These are phyloP conservation scores for Coniophora puteana DNA, from an alignment of 1,284 basidiomycete genomes.

Conservation along the genomic window DNA sequence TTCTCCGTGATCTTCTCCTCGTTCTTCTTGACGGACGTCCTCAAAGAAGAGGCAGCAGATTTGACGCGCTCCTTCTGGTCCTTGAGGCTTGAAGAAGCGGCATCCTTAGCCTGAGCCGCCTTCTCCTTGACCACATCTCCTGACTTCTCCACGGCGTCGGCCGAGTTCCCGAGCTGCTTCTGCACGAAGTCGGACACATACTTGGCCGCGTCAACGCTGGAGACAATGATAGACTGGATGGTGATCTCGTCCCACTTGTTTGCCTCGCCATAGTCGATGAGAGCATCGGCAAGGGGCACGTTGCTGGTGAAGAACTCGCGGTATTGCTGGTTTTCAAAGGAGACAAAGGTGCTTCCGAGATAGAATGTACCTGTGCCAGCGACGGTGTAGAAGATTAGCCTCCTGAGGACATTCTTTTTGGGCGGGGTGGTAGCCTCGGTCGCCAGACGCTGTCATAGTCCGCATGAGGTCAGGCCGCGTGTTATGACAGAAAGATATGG, in stretches of 20 bases:
- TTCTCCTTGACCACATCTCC: slow-evolving; percentile 39
- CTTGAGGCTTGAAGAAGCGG: slow-evolving; percentile 27
- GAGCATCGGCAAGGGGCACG: slow-evolving; percentile 71
- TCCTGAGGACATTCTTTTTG: slow-evolving; percentile 50
- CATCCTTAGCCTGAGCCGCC: slow-evolving; percentile 31
- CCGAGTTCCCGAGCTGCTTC: slow-evolving; percentile 34
- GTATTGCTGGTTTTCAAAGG: slow-evolving; percentile 71
- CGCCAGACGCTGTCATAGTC: slow-evolving; percentile 49
- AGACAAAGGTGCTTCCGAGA: slow-evolving; percentile 69
- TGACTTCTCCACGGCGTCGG: slow-evolving; percentile 33
- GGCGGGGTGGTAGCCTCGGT: slow-evolving; percentile 37
- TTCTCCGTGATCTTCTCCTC: slow-evolving; percentile 36
- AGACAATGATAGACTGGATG: slow-evolving; percentile 53
- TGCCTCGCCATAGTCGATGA: slow-evolving; percentile 80
- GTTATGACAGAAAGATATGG: no score
- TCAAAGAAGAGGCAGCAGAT: slow-evolving; percentile 42
- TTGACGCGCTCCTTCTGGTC: slow-evolving; percentile 47
- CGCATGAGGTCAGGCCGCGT: no score
- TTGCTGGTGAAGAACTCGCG: slow-evolving; percentile 79
- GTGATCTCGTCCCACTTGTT: slow-evolving; percentile 75
- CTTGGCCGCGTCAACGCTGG: slow-evolving; percentile 47
- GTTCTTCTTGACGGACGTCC: slow-evolving; percentile 44
- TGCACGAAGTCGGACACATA: slow-evolving; percentile 48
- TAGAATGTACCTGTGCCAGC: slow-evolving; percentile 74
- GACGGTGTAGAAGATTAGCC: slow-evolving; percentile 57